A percentile compares a stretch with the other conserved stretches of the same genome.
Evolutionary conservation across 352 stramenopile genomes (phyloP).

Genomic region (Thraustochytrium sp.): DNA sequence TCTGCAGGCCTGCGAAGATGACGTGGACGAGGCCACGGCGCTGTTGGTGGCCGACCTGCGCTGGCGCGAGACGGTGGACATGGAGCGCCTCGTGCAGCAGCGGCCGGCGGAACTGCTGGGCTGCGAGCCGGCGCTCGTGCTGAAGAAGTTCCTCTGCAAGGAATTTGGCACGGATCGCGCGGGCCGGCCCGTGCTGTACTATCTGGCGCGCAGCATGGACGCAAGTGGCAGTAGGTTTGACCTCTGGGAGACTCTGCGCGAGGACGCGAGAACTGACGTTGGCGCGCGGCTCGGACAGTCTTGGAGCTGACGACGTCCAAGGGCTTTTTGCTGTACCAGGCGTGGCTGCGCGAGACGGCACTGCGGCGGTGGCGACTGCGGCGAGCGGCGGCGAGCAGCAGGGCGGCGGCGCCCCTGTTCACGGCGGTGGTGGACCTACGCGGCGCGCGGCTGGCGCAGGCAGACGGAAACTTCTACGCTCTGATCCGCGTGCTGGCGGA

Average conservation of each 20-base stretch:
- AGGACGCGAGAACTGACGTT: no score
- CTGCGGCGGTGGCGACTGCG: no score
- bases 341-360: background rate
- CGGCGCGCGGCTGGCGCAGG: background rate
- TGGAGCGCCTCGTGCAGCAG: background rate
- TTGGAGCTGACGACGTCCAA: background rate
- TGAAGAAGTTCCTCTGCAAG: background rate
- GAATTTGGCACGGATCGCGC: background rate
- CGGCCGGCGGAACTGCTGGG: background rate
- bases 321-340: background rate
- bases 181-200: background rate
- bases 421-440: conserved; percentile 8
- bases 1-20: background rate
- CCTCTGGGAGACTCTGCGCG: no score
- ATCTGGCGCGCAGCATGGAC: background rate
- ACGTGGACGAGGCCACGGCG: background rate
- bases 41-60: background rate
- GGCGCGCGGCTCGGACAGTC: background rate
- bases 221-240: background rate
- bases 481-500: background rate
- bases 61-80: background rate
- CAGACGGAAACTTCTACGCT: background rate
- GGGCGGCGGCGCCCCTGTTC: background rate
- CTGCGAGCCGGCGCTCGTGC: background rate
- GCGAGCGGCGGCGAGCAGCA: background rate